A percentile compares a stretch with the other conserved stretches of the same genome.
phyloP scores from a whole-genome alignment of 331 rosid genomes.

The Malus hybrid region DNA sequence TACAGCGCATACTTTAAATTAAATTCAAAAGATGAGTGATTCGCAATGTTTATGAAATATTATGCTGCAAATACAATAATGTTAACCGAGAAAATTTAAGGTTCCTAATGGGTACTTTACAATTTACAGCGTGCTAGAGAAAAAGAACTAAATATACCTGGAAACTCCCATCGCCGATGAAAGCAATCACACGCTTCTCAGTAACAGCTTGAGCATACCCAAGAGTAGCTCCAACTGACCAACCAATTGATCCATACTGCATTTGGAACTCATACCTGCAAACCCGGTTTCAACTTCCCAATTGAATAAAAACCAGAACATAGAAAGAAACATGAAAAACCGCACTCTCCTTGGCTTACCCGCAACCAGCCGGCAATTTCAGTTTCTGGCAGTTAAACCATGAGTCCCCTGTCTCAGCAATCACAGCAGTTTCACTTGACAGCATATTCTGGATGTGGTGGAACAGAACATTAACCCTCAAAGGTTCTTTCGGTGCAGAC shows the following conservation, averaged over 20 bases:
- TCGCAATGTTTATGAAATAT: background rate
- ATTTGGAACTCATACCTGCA: conserved; percentile 91
- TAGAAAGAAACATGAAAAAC: background rate
- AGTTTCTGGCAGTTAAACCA: conserved; percentile 98
- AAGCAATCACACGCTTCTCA: conserved; percentile 78
- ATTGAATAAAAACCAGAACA: background rate
- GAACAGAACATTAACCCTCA: conserved; percentile 87
- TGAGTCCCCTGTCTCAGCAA: conserved; percentile 97
- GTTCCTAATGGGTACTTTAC: background rate
- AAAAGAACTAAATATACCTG: conserved; percentile 40
- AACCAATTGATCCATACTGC: conserved; percentile 98
- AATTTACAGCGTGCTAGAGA: background rate
- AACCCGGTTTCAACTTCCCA: conserved; percentile 1
- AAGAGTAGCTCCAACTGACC: conserved; percentile 98
- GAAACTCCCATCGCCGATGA: conserved; percentile 95
- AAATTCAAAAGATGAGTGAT: background rate
- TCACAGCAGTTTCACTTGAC: conserved; percentile 63
- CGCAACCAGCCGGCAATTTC: conserved; percentile 76
- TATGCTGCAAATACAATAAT: background rate
- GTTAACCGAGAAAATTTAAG: background rate
- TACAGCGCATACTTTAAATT: no score
- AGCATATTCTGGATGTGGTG: conserved; percentile 76
- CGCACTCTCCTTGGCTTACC: conserved; percentile 38
- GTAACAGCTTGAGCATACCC: conserved; percentile 96
- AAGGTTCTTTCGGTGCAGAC: conserved; percentile 54